Percentiles rank a stretch among this genome's conserved stretches.
phyloP scores from a whole-genome alignment of 2,329 filamentous ascomycete species.

The Botrytis fragariae region DNA sequence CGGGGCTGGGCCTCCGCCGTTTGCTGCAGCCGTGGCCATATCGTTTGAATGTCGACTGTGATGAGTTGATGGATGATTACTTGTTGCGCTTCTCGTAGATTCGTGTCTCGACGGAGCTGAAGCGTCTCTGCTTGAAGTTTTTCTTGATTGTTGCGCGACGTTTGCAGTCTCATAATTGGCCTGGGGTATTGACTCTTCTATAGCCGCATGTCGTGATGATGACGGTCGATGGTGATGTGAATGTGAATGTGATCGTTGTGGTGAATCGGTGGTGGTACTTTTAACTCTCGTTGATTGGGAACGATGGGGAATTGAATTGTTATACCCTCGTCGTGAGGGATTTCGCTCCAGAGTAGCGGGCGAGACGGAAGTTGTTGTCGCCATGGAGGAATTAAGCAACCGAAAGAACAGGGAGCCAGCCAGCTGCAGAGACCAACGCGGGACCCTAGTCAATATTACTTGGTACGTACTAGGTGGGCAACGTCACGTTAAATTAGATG shows the following conservation, averaged over 20 bases:
- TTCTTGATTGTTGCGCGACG: slow-evolving; percentile 47
- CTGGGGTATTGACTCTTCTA: slow-evolving; percentile 50
- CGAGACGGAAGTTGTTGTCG: slow-evolving; percentile 31
- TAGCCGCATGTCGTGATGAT: slow-evolving; percentile 42
- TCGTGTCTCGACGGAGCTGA: slow-evolving; percentile 31
- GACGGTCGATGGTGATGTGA: slow-evolving; percentile 37
- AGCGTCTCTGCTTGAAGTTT: slow-evolving; percentile 36
- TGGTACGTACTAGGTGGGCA: neutral
- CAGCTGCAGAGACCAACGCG: slow-evolving; percentile 21
- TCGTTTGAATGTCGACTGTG: slow-evolving; percentile 41
- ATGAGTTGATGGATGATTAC: slow-evolving; percentile 38
- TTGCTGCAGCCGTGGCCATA: slow-evolving; percentile 49
- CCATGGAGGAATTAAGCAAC: slow-evolving; percentile 27
- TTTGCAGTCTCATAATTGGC: slow-evolving; percentile 73
- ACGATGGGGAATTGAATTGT: slow-evolving; percentile 32
- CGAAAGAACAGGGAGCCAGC: slow-evolving; percentile 21
- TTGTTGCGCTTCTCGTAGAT: slow-evolving; percentile 41
- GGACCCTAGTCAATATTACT: slow-evolving; percentile 12
- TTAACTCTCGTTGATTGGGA: slow-evolving; percentile 36
- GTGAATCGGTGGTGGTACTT: slow-evolving; percentile 24
- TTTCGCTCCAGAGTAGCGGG: slow-evolving; percentile 33
- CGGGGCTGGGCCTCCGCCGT: slow-evolving; percentile 53
- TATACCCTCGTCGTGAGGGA: slow-evolving; percentile 29
- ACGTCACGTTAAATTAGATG: slow-evolving; percentile 3
- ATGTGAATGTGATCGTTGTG: slow-evolving; percentile 29